Conservation (phyloP, 208 protist genomes). For the Porcisia hertigi region DNA sequence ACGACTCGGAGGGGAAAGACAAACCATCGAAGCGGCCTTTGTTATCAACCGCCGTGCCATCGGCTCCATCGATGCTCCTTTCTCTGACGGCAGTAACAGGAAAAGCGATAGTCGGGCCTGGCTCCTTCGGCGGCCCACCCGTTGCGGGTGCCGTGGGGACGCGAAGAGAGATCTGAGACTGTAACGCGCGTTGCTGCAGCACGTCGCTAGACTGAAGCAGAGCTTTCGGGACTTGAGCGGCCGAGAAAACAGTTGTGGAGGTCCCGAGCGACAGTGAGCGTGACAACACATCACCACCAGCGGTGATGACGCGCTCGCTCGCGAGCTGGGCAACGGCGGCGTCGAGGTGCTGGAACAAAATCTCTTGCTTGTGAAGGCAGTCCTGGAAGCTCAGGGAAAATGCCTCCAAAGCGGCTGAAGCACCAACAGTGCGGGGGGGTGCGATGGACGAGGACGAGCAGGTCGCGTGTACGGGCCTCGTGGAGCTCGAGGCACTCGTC, state of each 20-base stretch:
- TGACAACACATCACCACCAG: neutral
- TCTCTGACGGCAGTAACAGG: neutral
- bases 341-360: conserved; percentile 18
- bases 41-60: neutral
- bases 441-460: neutral
- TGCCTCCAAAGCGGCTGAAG: conserved; percentile 20
- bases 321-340: neutral
- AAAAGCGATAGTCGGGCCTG: neutral
- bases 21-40: neutral
- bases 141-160: neutral
- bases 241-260: neutral
- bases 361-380: conserved; percentile 23
- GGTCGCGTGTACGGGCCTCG: neutral
- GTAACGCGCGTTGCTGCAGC: neutral
- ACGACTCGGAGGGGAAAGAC: neutral
- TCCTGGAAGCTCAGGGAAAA: conserved; percentile 28
- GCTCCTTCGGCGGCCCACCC: neutral
- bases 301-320: neutral
- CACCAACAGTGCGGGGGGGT: neutral
- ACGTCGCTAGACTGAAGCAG: neutral
- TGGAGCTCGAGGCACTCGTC: neutral
- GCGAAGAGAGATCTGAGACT: neutral
- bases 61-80: neutral
- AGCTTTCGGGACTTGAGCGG: neutral
- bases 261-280: neutral